Evolutionary conservation across 768 basidiomycete species (phyloP).

Genomic region (Suillus fuscotomentosus): DNA sequence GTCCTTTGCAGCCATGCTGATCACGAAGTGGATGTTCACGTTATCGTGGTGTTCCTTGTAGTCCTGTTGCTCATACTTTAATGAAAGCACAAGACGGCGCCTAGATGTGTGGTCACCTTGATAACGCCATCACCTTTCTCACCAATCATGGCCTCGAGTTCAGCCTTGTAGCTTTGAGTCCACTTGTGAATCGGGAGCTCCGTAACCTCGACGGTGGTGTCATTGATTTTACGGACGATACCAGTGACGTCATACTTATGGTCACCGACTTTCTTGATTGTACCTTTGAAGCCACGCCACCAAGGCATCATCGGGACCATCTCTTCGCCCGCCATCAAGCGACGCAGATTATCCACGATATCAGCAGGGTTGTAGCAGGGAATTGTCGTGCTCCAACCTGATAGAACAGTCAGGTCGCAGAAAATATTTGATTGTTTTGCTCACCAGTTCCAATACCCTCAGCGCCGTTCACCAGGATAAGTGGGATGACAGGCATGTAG

Average conservation of each 20-base stretch:
- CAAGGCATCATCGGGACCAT: slow-evolving; percentile 87
- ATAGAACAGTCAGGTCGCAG: background rate
- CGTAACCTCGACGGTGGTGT: slow-evolving; percentile 90
- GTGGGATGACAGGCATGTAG: slow-evolving; percentile 87
- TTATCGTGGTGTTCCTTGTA: slow-evolving; percentile 98
- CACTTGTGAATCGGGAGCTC: slow-evolving; percentile 95
- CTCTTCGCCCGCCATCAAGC: slow-evolving; percentile 85
- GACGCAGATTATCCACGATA: slow-evolving; percentile 83
- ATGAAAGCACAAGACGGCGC: background rate
- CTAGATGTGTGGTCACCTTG: slow-evolving; percentile 53
- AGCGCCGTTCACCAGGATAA: slow-evolving; percentile 89
- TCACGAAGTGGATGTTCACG: slow-evolving; percentile 82
- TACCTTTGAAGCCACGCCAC: slow-evolving; percentile 95
- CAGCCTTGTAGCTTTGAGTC: slow-evolving; percentile 92
- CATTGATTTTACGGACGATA: slow-evolving; percentile 69
- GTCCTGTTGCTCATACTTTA: slow-evolving; percentile 53
- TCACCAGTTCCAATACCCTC: slow-evolving; percentile 97
- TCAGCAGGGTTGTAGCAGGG: slow-evolving; percentile 93
- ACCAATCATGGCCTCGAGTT: slow-evolving; percentile 85
- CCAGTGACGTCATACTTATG: slow-evolving; percentile 87
- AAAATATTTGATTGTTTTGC: slow-evolving; percentile 16
- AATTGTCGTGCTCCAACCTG: slow-evolving; percentile 93
- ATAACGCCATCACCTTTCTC: slow-evolving; percentile 80
- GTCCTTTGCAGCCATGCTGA: slow-evolving; percentile 77
- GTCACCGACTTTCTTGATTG: slow-evolving; percentile 76